Evolutionary conservation across 352 stramenopile genomes (phyloP).

Genomic region (Thalassiosira exigua): DNA sequence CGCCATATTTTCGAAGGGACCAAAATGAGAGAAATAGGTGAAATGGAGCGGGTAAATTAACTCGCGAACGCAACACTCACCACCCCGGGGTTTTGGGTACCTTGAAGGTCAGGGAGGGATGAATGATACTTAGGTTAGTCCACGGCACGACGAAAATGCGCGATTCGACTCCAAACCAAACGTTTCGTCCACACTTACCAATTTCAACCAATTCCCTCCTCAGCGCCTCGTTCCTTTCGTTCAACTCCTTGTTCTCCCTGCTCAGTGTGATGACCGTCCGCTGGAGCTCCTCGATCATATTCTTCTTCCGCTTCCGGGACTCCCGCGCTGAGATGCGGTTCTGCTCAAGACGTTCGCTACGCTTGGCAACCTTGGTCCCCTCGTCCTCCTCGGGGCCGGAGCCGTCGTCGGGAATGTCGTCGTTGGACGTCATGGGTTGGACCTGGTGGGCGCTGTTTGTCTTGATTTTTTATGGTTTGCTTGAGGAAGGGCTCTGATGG

Average conservation of each 20-base stretch:
- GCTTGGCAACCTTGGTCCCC: conserved; percentile 59
- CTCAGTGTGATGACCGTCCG: conserved; percentile 82
- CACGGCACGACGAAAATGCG: too few species aligned
- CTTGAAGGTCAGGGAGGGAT: too few species aligned
- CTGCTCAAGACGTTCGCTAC: conserved; percentile 84
- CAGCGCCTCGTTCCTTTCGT: conserved; percentile 80
- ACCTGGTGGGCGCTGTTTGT: too few species aligned
- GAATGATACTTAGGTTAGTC: too few species aligned
- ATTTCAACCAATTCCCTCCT: conserved; percentile 76
- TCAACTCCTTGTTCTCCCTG: conserved; percentile 85
- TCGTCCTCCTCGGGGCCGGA: conserved; percentile 1
- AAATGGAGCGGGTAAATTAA: neutral
- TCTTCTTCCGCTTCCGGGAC: conserved; percentile 84
- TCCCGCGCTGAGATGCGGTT: conserved; percentile 85
- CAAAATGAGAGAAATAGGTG: neutral
- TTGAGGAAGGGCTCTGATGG: neutral
- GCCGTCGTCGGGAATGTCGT: neutral
- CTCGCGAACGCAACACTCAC: conserved; percentile 12
- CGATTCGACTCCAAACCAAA: too few species aligned
- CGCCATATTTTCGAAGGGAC: neutral
- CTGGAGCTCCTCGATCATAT: conserved; percentile 86
- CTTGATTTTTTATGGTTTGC: neutral
- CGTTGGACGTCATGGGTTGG: conserved; percentile 17
- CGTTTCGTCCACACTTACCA: too few species aligned
- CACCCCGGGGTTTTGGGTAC: conserved; percentile 63